phyloP scores from a whole-genome alignment of 1,139 yeast species.

The Starmera stellimalicola region DNA sequence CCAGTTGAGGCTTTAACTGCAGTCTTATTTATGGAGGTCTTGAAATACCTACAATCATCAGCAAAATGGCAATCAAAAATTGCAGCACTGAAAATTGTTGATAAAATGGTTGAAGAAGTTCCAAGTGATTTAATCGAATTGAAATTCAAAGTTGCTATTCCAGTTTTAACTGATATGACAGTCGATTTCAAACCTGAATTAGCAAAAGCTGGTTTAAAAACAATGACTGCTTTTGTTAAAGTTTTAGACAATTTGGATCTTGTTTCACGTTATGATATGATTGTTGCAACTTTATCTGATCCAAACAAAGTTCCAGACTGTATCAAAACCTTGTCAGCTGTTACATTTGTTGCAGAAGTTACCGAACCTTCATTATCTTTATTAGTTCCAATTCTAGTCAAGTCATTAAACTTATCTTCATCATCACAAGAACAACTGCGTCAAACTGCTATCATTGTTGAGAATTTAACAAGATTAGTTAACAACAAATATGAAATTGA shows the following conservation, averaged over 20 bases:
- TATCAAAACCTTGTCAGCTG: conserved; percentile 82
- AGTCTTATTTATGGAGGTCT: conserved; percentile 50
- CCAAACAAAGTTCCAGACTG: conserved; percentile 85
- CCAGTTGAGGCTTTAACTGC: conserved; percentile 78
- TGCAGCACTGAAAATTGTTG: conserved; percentile 67
- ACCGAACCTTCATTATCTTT: conserved; percentile 91
- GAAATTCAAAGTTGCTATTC: conserved; percentile 70
- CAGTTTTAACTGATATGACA: conserved; percentile 78
- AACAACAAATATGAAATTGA: conserved; percentile 91
- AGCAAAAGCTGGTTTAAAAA: conserved; percentile 71
- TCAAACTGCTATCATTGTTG: conserved; percentile 93
- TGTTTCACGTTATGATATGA: conserved; percentile 74
- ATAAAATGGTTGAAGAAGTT: conserved; percentile 65
- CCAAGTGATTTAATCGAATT: conserved; percentile 82
- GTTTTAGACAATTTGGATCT: conserved; percentile 89
- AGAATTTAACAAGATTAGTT: conserved; percentile 89
- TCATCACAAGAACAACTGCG: conserved; percentile 93
- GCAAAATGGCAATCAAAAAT: conserved; percentile 93
- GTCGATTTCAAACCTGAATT: conserved; percentile 96
- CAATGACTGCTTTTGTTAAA: conserved; percentile 63
- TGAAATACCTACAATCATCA: conserved; percentile 61
- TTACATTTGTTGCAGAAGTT: conserved; percentile 96
- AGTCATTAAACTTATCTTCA: conserved; percentile 80
- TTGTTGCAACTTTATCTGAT: conserved; percentile 82
- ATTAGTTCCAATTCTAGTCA: conserved; percentile 85